Conservation (phyloP, 345 rosid species). For the Lepidium didymum region DNA sequence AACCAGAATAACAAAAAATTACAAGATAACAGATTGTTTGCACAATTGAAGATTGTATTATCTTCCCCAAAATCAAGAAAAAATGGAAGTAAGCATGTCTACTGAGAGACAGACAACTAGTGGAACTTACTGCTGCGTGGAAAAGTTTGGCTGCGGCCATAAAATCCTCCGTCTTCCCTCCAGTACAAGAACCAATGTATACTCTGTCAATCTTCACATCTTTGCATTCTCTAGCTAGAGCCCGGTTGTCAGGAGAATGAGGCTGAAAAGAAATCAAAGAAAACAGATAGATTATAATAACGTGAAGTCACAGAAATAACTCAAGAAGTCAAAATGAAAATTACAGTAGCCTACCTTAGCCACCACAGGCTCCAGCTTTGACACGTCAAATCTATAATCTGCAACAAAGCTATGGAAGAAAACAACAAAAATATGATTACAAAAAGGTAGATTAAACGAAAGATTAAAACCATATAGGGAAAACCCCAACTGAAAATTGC, state of each 20-base stretch:
- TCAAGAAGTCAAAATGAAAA: background rate
- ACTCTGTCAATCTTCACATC: slow-evolving; percentile 98
- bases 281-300: background rate
- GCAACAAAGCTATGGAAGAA: slow-evolving; percentile 57
- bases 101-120: background rate
- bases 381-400: slow-evolving; percentile 75
- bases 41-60: background rate
- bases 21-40: background rate
- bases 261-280: slow-evolving; percentile 46
- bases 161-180: slow-evolving; percentile 93
- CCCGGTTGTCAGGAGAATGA: slow-evolving; percentile 96
- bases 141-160: slow-evolving; percentile 92
- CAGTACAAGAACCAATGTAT: slow-evolving; percentile 98
- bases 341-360: slow-evolving; percentile 60
- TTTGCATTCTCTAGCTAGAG: slow-evolving; percentile 97
- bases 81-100: background rate
- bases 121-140: slow-evolving; percentile 60
- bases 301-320: background rate
- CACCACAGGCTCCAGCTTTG: slow-evolving; percentile 92
- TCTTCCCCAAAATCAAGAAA: background rate
- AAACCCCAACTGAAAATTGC: background rate
- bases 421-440: background rate
- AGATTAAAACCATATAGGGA: background rate
- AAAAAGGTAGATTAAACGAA: background rate
- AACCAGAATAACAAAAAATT: background rate